These are phyloP conservation scores for Cyberlindnera amylophila DNA, from an alignment of 805 yeast genomes.

Conservation along the genomic window DNA sequence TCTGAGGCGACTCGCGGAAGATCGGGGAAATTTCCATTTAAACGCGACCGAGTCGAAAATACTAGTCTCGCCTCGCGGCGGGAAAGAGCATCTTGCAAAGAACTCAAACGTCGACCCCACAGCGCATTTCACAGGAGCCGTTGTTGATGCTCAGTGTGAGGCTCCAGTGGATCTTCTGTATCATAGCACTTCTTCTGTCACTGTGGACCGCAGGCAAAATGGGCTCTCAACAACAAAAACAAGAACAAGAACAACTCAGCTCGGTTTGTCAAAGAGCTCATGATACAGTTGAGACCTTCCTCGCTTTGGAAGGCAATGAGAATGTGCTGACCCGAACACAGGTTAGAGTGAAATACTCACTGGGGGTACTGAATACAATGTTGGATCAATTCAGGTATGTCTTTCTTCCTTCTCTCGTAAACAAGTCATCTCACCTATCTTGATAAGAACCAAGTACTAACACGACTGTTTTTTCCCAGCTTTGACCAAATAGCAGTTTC, in stretches of 20 bases:
- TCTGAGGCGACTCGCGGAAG: not conserved
- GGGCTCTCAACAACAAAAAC: no score
- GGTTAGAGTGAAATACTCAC: constrained; percentile 1
- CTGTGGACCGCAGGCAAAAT: no score
- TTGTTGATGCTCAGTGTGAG: no score
- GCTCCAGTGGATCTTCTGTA: no score
- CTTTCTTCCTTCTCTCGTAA: not conserved
- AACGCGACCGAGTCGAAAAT: no score
- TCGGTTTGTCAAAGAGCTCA: not conserved
- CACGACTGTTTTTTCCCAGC: not conserved
- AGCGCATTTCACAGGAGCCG: no score
- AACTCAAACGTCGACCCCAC: no score
- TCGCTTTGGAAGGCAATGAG: not conserved
- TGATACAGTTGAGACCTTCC: not conserved
- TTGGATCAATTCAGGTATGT: constrained; percentile 6
- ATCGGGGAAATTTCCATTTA: not conserved
- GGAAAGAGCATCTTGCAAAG: no score
- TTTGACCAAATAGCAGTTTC: constrained; percentile 64
- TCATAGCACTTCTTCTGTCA: no score
- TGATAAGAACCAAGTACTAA: constrained; percentile 2
- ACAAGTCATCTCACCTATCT: not conserved
- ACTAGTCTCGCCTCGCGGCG: no score
- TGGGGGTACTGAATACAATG: constrained; percentile 1
- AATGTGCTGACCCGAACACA: constrained; percentile 3
- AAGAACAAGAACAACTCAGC: no score